Percentiles rank a stretch among this genome's conserved stretches.
These are phyloP conservation scores for Berkeleyomyces rouxiae DNA, from an alignment of 2,329 filamentous ascomycete species.

Conservation along the genomic window DNA sequence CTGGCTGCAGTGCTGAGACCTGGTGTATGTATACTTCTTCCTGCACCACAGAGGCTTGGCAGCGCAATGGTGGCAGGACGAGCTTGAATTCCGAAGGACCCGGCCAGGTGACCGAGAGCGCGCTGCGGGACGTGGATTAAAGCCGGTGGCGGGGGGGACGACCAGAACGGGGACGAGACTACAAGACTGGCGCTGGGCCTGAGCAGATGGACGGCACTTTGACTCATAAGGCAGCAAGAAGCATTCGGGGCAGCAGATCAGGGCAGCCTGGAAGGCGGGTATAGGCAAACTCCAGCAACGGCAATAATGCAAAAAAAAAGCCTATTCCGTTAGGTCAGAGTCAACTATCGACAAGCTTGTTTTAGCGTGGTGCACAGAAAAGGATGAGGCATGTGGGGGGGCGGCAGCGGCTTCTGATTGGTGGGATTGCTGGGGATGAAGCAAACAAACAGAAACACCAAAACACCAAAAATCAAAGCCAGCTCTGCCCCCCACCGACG, in stretches of 20 bases:
- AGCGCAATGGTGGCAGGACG: not conserved
- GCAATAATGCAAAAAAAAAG: too few relatives aligned
- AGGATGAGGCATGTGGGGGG: not conserved
- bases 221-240: conserved; percentile 3
- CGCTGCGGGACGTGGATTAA: not conserved
- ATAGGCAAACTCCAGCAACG: too few relatives aligned
- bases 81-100: not conserved
- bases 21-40: not conserved
- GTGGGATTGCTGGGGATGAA: not conserved
- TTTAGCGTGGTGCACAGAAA: not conserved
- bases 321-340: too few relatives aligned
- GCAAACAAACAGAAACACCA: too few relatives aligned
- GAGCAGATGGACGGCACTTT: not conserved
- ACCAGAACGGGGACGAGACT: not conserved
- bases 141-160: not conserved
- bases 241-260: not conserved
- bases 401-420: not conserved
- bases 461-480: not conserved
- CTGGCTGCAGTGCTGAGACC: not conserved
- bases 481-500: not conserved
- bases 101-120: not conserved
- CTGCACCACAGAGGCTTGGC: not conserved
- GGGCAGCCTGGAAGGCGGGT: not conserved
- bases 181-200: conserved; percentile 7
- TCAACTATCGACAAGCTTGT: not conserved